Evolutionary conservation across 306 rosid species (phyloP), one percentile per base, ranked within the genome.

Genomic region (Boehmeria nivea): DNA sequence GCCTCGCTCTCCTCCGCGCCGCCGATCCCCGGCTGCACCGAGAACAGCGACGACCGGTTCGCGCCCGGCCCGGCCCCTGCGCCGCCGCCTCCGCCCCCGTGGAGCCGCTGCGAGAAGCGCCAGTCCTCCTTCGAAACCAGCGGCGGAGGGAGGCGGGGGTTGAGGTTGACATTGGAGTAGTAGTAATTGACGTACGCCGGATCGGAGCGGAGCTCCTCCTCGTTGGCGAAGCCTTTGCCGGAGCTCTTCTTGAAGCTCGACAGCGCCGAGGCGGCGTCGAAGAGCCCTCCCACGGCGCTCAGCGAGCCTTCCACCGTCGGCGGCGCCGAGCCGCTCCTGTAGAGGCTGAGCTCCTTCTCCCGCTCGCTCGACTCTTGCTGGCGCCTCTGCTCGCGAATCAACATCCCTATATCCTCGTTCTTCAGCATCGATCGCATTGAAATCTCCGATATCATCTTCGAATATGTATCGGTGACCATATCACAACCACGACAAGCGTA

Each of bases 251-350:
- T 55, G 50, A 78, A 73, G 17, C 73, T 71, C 60, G 59, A 60
- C 7, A 48, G 54, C 22, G 51, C 72, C 6, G 76, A 66, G 40
- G 63, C 71, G 27, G 64, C 70, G 37, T 79, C 82, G 6, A 69
- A 74, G 54, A 85, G 43, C 12, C 88, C 85, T 6, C 83, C 91
- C 14, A 83, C 76, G 2, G 97, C 87, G 47, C 63, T 60, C 11
- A 86, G 45, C 6, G 97, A 89, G 5, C 95, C 94, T 20, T 89
- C 97, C 1, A 89, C 88, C 4, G 95, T 86, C 2, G 95, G 97
- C 1, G 97, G 97, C 9, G 97, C 95, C 24, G 97, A 89, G 60
- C 97, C 97, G 69, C 97, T 86, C 33, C 97, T 64, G 54, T 81
- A 70, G 72, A 67, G 69, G 43, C 65, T 80, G 14, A 86, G 81